Base-by-base conservation (phyloP, 805 yeast genomes). In the Nematodospora valgi region DNA sequence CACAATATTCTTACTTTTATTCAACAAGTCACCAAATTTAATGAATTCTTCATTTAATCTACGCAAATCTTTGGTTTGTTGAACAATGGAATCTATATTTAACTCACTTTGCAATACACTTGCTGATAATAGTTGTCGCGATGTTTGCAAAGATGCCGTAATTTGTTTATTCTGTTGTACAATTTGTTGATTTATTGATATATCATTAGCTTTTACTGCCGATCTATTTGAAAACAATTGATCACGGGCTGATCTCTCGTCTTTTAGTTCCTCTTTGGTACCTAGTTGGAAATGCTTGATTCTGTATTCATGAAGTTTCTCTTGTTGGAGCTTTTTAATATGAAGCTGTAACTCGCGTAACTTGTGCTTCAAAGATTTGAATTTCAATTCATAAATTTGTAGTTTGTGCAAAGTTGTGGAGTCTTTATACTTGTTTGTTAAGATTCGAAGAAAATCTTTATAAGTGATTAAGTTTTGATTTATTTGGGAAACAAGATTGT, bases 51-150 rank as follows among this genome's bases (percentile, higher is more conserved):
- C 62, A 35, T 74, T 67, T 37, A 74, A 54, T 7, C 50, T 45
- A 9, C 53, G 37, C 37, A 76, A 51, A 24, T 68, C 70, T 19
- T 62, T 50, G 0, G 75, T 58, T 21, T 77, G 78, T 30, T 62
- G 66, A 23, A 70, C 70, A 6, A 76, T 48, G 4, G 73, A 64
- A 28, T 71, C 70, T 5, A 73, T 53, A 41, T 73, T 73, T 37
- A 72, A 54, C 38, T 75, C 80, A 9, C 75, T 68, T 37, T 76
- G 76, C 41, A 76, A 45, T 2, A 74, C 58, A 0, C 78, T 64
- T 17, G 76, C 62, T 28, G 72, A 64, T 58, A 76, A 56, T 41
- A 76, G 49, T 29, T 70, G 70, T 37, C 71, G 62, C 0, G 79
- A 67, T 5, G 64, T 58, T 46, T 74, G 76, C 20, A 75, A 55